Evolutionary conservation across 495 filamentous ascomycete species (phyloP).

Genomic region (Penicillium chermesinum): DNA sequence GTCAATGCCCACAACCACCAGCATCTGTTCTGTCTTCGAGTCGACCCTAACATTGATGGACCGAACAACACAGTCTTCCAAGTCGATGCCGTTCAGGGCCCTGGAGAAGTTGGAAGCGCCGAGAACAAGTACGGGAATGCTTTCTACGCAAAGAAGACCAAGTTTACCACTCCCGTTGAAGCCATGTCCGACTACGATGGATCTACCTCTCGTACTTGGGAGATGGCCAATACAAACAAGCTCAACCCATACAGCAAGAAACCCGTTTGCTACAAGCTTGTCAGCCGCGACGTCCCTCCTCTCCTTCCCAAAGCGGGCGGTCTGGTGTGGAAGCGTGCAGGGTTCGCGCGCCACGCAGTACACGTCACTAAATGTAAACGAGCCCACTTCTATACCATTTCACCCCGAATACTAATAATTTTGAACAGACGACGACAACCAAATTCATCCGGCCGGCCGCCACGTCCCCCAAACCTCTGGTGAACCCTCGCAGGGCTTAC

Average conservation of each 20-base stretch:
- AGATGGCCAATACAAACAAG: slow-evolving; percentile 81
- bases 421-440: slow-evolving; percentile 65
- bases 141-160: slow-evolving; percentile 88
- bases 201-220: slow-evolving; percentile 77
- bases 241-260: slow-evolving; percentile 82
- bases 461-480: slow-evolving; percentile 93
- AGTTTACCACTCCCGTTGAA: slow-evolving; percentile 67
- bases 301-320: slow-evolving; percentile 80
- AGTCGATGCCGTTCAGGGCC: slow-evolving; percentile 18
- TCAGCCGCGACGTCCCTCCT: slow-evolving; percentile 74
- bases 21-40: slow-evolving; percentile 88
- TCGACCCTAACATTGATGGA: slow-evolving; percentile 88
- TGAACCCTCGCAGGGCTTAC: slow-evolving; percentile 71
- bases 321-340: slow-evolving; percentile 89
- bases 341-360: slow-evolving; percentile 86
- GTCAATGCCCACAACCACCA: slow-evolving; percentile 84
- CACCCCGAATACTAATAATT: slow-evolving; percentile 5
- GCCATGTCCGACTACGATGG: slow-evolving; percentile 79
- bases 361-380: slow-evolving; percentile 84
- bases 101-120: slow-evolving; percentile 66
- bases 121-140: slow-evolving; percentile 92
- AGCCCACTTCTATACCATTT: neutral
- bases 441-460: slow-evolving; percentile 86
- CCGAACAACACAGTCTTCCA: slow-evolving; percentile 47
- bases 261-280: slow-evolving; percentile 85